Conservation (phyloP, 139 green algal species). For the Deuterostichococcus epilithicus region DNA sequence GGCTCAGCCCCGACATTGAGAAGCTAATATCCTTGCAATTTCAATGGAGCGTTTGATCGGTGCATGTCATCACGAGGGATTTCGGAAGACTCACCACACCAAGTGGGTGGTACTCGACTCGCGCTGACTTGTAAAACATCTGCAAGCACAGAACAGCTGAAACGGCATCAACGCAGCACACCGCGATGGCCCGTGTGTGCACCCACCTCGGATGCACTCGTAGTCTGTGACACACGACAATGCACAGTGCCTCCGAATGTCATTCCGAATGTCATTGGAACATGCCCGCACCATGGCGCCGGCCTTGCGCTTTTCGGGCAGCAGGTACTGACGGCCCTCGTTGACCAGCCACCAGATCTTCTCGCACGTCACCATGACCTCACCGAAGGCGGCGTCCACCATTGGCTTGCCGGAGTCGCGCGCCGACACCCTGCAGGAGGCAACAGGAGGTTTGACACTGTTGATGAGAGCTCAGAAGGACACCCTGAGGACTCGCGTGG, state of each 20-base stretch:
- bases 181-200: not conserved
- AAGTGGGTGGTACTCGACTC: conserved; percentile 90
- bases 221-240: not conserved
- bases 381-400: conserved; percentile 92
- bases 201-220: not conserved
- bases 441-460: not conserved
- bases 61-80: too few relatives aligned
- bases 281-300: conserved; percentile 75
- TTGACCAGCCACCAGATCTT: conserved; percentile 93
- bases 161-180: not conserved
- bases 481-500: too few relatives aligned
- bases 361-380: conserved; percentile 95
- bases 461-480: too few relatives aligned
- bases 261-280: not conserved
- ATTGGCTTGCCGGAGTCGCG: conserved; percentile 91
- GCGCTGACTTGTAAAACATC: conserved; percentile 92
- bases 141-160: conserved; percentile 22
- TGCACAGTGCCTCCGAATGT: conserved; percentile 1
- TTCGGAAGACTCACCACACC: conserved; percentile 72
- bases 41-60: not conserved
- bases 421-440: conserved; percentile 66
- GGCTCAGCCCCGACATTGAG: not conserved
- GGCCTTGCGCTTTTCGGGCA: conserved; percentile 69
- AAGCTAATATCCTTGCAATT: not conserved
- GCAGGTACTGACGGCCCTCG: conserved; percentile 78